Base-by-base conservation (phyloP, 2,329 filamentous ascomycete genomes). In the Neopestalotiopsis sp. region DNA sequence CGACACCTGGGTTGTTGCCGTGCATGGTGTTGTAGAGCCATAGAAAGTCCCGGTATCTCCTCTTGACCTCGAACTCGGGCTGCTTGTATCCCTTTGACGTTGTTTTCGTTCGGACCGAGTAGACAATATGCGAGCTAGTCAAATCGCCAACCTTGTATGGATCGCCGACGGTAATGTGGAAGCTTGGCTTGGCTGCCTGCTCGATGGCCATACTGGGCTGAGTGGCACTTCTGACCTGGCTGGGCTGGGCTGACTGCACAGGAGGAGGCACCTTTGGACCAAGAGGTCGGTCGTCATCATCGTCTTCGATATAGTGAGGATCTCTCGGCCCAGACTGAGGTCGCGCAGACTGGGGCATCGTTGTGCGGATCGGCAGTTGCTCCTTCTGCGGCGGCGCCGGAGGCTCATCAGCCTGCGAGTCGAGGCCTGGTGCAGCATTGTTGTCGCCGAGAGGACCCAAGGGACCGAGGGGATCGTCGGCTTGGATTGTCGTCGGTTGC, bases 1-100 rank as follows among this genome's bases (percentile, higher is more conserved):
- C 94, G 49, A 98, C 91, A 68, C 96, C 96, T 0, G 96, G 96
- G 75, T 96, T 98, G 80, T 97, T 99, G 71, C 91, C 92, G 79
- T 98, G 96, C 70, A 99, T 86, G 38, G 95, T 94, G 74, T 92
- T 98, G 81, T 99, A 99, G 34, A 99, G 90, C 96, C 96, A 99
- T 66, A 99, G 85, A 80, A 99, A 99, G 82, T 99, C 96, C 69
- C 95, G 91, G 81, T 98, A 99, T 77, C 96, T 90, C 75, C 96
- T 89, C 76, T 94, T 97, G 74, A 99, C 96, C 68, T 94, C 91
- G 77, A 99, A 98, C 77, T 97, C 95, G 66, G 93, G 87, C 76
- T 95, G 92, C 78, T 93, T 93, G 81, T 98, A 99, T 65, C 94
- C 96, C 84, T 98, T 98, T 49, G 95, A 98, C 1, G 94, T 93